Base-by-base conservation (phyloP, 2,329 filamentous ascomycete genomes). In the Cercospora brassicicola region DNA sequence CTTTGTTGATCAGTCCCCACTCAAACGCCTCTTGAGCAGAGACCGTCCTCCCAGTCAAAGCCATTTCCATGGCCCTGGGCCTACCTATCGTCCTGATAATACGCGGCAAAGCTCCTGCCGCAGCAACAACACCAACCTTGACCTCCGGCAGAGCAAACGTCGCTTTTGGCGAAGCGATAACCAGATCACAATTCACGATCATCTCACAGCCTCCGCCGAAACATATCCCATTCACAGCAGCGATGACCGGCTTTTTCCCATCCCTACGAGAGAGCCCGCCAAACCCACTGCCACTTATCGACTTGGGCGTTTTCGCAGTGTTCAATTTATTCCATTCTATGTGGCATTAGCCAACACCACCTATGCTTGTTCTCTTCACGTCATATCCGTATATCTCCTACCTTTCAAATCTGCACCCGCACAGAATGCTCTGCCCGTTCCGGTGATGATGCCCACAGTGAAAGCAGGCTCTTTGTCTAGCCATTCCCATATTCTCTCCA, bases 121-220 rank as follows among this genome's bases (percentile, higher is more conserved):
- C 83, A 30, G 91, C 88, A 3, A 90, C 87, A 7, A 93, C 90
- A 6, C 91, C 91, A 63, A 88, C 84, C 69, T 86, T 87, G 1
- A 90, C 89, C 79, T 93, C 91, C 0, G 91, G 91, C 6, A 94
- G 82, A 1, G 85, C 87, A 75, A 94, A 93, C 28, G 79, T 81
- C 0, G 90, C 90, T 11, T 77, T 75, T 2, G 80, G 76, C 2
- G 84, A 81, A 3, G 91, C 90, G 33, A 94, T 78, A 2, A 93
- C 85, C 66, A 94, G 81, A 81, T 95, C 92, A 70, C 70, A 87
- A 79, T 93, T 92, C 59, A 90, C 82, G 11, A 88, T 84, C 81
- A 93, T 92, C 82, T 94, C 91, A 79, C 91, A 89, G 1, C 91
- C 91, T 63, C 91, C 91, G 39, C 91, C 91, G 56, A 91, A 84